Conservation (phyloP, 1,139 yeast genomes). For the Yamadazyma dushanensis region DNA sequence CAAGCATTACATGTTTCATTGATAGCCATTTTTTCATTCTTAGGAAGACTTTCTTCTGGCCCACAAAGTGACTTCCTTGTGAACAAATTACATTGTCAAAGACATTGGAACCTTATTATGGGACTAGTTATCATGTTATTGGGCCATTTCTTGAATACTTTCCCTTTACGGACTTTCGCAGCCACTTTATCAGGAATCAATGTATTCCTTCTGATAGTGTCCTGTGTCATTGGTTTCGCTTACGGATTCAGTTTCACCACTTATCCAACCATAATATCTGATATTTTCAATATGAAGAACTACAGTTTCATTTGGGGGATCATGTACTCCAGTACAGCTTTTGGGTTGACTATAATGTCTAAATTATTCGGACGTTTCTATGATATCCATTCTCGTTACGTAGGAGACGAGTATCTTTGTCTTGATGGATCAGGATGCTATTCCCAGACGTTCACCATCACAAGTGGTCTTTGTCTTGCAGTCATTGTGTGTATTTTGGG, state of each 20-base stretch:
- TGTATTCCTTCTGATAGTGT: slow-evolving; percentile 46
- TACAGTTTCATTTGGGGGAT: slow-evolving; percentile 85
- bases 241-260: slow-evolving; percentile 82
- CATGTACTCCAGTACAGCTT: slow-evolving; percentile 56
- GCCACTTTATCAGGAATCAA: slow-evolving; percentile 27
- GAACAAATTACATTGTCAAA: slow-evolving; percentile 49
- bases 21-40: slow-evolving; percentile 64
- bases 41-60: slow-evolving; percentile 70
- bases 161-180: slow-evolving; percentile 26
- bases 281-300: slow-evolving; percentile 67
- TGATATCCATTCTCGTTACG: slow-evolving; percentile 29
- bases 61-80: slow-evolving; percentile 63
- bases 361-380: slow-evolving; percentile 41
- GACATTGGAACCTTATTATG: slow-evolving; percentile 66
- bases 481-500: slow-evolving; percentile 23
- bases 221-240: slow-evolving; percentile 66
- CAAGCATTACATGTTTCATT: slow-evolving; percentile 76
- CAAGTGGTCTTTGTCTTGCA: slow-evolving; percentile 28
- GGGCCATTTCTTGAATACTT: slow-evolving; percentile 44
- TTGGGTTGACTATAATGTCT: slow-evolving; percentile 38
- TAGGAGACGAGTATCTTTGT: slow-evolving; percentile 39
- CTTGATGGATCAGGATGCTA: slow-evolving; percentile 41
- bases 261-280: slow-evolving; percentile 78
- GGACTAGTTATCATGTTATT: slow-evolving; percentile 43
- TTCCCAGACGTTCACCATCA: slow-evolving; percentile 35